phyloP scores from a whole-genome alignment of 495 filamentous ascomycete genomes.

The Lophium mytilinum region DNA sequence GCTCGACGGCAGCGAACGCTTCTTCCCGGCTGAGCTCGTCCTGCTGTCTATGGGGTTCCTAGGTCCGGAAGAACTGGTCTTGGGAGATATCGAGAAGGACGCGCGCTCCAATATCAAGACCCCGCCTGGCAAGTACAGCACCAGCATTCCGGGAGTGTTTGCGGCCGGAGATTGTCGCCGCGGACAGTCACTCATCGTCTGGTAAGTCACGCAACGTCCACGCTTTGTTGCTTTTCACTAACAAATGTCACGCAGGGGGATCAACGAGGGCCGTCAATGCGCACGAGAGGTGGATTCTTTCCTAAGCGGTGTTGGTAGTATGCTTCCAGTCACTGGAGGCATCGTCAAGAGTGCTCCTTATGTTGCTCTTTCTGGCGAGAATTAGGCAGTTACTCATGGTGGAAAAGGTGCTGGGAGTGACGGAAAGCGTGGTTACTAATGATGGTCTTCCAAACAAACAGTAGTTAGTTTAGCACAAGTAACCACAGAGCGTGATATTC shows the following conservation, averaged over 20 bases:
- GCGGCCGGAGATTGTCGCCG: slow-evolving; percentile 95
- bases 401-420: no score
- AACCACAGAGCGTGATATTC: no score
- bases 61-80: slow-evolving; percentile 82
- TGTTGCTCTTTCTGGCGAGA: slow-evolving; percentile 34
- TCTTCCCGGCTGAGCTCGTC: slow-evolving; percentile 95
- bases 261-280: slow-evolving; percentile 93
- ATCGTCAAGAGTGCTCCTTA: slow-evolving; percentile 79
- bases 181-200: slow-evolving; percentile 96
- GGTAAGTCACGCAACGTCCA: slow-evolving; percentile 49
- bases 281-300: slow-evolving; percentile 91
- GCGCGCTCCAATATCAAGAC: slow-evolving; percentile 97
- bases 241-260: slow-evolving; percentile 54
- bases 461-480: no score
- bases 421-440: no score
- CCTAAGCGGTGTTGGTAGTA: slow-evolving; percentile 67
- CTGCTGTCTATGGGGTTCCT: slow-evolving; percentile 98
- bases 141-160: slow-evolving; percentile 84
- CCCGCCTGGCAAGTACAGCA: slow-evolving; percentile 76
- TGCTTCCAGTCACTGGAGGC: slow-evolving; percentile 86
- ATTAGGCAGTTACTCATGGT: no score
- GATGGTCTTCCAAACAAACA: no score
- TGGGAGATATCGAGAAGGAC: slow-evolving; percentile 89
- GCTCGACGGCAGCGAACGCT: slow-evolving; percentile 86
- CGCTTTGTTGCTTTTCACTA: not conserved